Evolutionary conservation across 208 protist genomes (phyloP), one percentile per base, ranked within the genome.

Genomic region (Trypanosomatidae sp.): DNA sequence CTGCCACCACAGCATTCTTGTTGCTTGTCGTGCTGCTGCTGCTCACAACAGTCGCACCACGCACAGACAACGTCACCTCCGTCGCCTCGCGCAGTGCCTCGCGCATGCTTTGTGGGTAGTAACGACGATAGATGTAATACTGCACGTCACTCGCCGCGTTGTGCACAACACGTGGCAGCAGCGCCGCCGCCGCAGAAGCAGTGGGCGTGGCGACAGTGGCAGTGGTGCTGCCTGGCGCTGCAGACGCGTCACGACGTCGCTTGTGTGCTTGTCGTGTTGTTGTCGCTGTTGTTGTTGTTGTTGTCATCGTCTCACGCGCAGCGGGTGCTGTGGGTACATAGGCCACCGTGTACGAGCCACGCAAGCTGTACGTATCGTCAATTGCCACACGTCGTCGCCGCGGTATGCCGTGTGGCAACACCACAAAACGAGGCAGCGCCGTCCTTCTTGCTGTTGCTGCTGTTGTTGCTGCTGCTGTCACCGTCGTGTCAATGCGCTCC

Each of bases 61-160:
- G n/a, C n/a, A n/a, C n/a, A n/a, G n/a, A n/a, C n/a, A n/a, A n/a
- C n/a, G n/a, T n/a, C n/a, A n/a, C n/a, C n/a, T n/a, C n/a, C n/a
- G n/a, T n/a, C n/a, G n/a, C n/a, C n/a, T n/a, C n/a, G n/a, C n/a
- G n/a, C n/a, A n/a, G n/a, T n/a, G n/a, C 35, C 19, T 41, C 35
- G 6, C 53, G 49, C 55, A 65, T 43, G 21, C 52, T 41, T 7
- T 41, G 41, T 0, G 66, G 40, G 21, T 66, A 38, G 23, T 71
- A 51, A 25, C 61, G 61, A 35, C 64, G 69, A 43, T 76, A 75
- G 7, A 76, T 55, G 53, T 69, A 53, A 24, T 52, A 57, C 37
- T 56, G 56, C 18, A 73, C 48, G 24, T 73, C 60, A 30, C 47
- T 43, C 5, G 56, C 26, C 0, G 52, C 55, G 23, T 73, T 73